These are phyloP conservation scores for Spergularia marina DNA, from an alignment of 148 eudicot species.

Conservation along the genomic window DNA sequence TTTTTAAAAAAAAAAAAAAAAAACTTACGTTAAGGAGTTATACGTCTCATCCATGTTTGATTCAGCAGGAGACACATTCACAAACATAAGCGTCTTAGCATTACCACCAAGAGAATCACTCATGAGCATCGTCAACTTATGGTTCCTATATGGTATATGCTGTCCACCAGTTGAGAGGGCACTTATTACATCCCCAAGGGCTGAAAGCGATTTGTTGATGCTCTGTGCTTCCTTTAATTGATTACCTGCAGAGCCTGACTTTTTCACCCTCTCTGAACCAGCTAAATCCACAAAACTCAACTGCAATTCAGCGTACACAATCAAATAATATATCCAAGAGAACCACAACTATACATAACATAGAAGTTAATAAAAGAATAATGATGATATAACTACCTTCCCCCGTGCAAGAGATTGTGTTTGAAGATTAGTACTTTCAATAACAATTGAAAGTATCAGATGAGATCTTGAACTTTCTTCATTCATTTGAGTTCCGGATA, in stretches of 20 bases:
- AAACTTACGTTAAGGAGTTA: constrained; percentile 77
- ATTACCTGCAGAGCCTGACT: constrained; percentile 86
- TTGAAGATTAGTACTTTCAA: constrained; percentile 96
- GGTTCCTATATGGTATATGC: constrained; percentile 94
- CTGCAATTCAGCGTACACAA: constrained; percentile 37
- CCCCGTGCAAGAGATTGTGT: constrained; percentile 92
- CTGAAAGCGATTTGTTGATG: constrained; percentile 94
- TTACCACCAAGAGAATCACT: constrained; percentile 98
- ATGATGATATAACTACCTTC: constrained; percentile 46
- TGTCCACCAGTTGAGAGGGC: constrained; percentile 79
- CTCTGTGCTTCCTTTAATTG: constrained; percentile 97
- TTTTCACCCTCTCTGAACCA: constrained; percentile 96
- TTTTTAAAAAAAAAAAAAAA: too few relatives aligned
- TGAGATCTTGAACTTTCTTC: constrained; percentile 97
- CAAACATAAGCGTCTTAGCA: constrained; percentile 97
- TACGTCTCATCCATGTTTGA: constrained; percentile 93
- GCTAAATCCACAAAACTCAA: constrained; percentile 98
- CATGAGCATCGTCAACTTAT: constrained; percentile 96
- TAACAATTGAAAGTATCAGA: constrained; percentile 75
- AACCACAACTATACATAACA: not conserved
- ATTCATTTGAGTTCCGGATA: constrained; percentile 94
- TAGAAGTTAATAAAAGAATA: not conserved
- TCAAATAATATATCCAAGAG: not conserved
- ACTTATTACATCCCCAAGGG: constrained; percentile 97
- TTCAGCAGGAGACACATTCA: constrained; percentile 87